These are phyloP conservation scores for Chaetomium sp. DNA, from an alignment of 2,329 filamentous ascomycete genomes.

Conservation along the genomic window DNA sequence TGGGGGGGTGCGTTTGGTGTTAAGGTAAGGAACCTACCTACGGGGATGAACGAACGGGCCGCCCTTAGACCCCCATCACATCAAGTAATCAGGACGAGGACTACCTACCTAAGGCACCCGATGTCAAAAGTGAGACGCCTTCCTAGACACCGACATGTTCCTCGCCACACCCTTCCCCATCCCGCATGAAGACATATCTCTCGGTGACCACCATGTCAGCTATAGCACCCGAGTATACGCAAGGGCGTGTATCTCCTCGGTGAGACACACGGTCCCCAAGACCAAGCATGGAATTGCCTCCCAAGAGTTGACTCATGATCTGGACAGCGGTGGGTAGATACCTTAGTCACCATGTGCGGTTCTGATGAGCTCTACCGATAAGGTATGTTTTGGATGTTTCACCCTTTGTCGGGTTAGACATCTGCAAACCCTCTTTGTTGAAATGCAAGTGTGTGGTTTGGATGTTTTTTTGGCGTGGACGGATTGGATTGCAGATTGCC, in stretches of 20 bases:
- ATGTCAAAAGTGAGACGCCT: background rate
- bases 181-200: background rate
- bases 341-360: background rate
- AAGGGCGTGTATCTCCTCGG: background rate
- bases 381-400: background rate
- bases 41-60: slow-evolving; percentile 25
- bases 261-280: background rate
- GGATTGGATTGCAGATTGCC: slow-evolving; percentile 2
- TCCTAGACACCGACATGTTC: background rate
- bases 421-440: background rate
- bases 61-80: slow-evolving; percentile 17
- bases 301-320: background rate
- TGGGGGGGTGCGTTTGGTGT: background rate
- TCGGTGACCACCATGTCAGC: background rate
- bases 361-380: background rate
- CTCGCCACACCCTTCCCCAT: background rate
- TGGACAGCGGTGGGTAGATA: background rate
- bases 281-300: background rate
- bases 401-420: background rate
- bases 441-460: background rate
- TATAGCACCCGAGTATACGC: background rate
- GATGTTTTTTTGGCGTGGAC: background rate
- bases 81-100: slow-evolving; percentile 15
- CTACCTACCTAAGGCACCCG: background rate
- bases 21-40: no score